These are phyloP conservation scores for Xylaria sp. DNA, from an alignment of 2,329 filamentous ascomycete species.

Conservation along the genomic window DNA sequence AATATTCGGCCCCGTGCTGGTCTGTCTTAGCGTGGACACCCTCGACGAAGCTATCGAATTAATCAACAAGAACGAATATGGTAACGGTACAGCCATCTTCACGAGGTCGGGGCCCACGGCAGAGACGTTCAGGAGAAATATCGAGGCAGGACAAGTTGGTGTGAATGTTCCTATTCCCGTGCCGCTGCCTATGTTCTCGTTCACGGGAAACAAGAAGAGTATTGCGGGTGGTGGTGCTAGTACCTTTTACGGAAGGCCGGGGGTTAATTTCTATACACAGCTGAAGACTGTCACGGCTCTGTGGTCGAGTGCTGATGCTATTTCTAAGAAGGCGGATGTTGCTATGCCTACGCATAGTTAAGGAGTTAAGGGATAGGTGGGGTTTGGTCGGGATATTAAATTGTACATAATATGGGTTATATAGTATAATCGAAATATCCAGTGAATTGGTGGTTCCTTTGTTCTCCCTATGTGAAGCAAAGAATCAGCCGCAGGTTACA, in stretches of 20 bases:
- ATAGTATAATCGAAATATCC: constrained; percentile 9
- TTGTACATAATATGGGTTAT: constrained; percentile 16
- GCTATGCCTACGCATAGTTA: constrained; percentile 77
- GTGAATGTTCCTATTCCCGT: constrained; percentile 86
- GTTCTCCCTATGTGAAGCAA: background rate
- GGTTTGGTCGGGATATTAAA: background rate
- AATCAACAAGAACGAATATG: constrained; percentile 88
- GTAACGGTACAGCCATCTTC: constrained; percentile 88
- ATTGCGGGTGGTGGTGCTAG: constrained; percentile 91
- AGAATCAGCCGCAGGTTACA: too few relatives aligned
- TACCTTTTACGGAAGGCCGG: constrained; percentile 95
- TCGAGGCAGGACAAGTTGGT: constrained; percentile 86
- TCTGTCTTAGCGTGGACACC: constrained; percentile 81
- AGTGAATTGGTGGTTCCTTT: background rate
- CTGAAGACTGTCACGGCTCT: constrained; percentile 95
- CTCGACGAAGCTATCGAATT: constrained; percentile 83
- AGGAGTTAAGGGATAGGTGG: background rate
- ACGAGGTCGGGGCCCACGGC: constrained; percentile 81
- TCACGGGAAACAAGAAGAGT: constrained; percentile 86
- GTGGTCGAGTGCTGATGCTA: constrained; percentile 88
- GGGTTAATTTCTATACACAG: constrained; percentile 95
- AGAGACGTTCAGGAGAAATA: constrained; percentile 80
- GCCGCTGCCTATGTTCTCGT: constrained; percentile 77
- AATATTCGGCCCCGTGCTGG: constrained; percentile 86
- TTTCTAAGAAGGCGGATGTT: constrained; percentile 85